phyloP scores from a whole-genome alignment of 192 early-diverging fungal genomes.

The Coemansia sp. region DNA sequence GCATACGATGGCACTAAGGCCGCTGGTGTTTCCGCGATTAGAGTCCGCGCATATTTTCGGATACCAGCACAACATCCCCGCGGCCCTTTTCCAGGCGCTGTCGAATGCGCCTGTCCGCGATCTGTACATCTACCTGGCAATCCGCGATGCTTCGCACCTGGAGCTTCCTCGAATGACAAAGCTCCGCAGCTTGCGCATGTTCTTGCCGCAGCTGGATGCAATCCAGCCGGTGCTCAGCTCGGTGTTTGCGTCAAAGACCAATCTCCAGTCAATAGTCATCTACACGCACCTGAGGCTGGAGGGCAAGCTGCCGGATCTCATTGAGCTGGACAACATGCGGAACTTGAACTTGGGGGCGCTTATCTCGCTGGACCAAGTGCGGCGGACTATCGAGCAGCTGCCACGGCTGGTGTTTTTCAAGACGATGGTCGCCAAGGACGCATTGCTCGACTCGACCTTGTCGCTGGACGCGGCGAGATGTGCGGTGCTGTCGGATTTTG shows the following conservation, averaged over 20 bases:
- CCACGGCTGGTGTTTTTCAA: slow-evolving; percentile 29
- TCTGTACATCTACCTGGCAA: slow-evolving; percentile 21
- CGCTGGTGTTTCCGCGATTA: slow-evolving; percentile 22
- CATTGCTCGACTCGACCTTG: background rate
- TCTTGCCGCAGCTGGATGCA: slow-evolving; percentile 16
- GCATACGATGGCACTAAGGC: slow-evolving; percentile 7
- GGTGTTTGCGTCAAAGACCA: slow-evolving; percentile 6
- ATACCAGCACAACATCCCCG: slow-evolving; percentile 24
- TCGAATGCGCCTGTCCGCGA: slow-evolving; percentile 10
- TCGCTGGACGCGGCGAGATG: slow-evolving; percentile 3
- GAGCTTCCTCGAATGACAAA: slow-evolving; percentile 20
- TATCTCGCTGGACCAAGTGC: slow-evolving; percentile 21
- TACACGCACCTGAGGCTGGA: slow-evolving; percentile 21
- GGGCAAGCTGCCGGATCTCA: slow-evolving; percentile 11
- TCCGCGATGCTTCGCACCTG: slow-evolving; percentile 13
- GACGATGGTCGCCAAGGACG: slow-evolving; percentile 15
- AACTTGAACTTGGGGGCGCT: slow-evolving; percentile 16
- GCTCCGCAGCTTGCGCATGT: slow-evolving; percentile 21
- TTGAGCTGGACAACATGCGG: slow-evolving; percentile 16
- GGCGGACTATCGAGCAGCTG: slow-evolving; percentile 17
- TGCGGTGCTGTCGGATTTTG: slow-evolving; percentile 1
- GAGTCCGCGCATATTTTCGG: slow-evolving; percentile 21
- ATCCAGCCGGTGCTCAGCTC: slow-evolving; percentile 23
- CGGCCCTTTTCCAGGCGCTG: slow-evolving; percentile 21
- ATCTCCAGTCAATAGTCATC: slow-evolving; percentile 16